Base-by-base conservation (phyloP, 768 basidiomycete species). In the Pleurotus citrinopileatus region DNA sequence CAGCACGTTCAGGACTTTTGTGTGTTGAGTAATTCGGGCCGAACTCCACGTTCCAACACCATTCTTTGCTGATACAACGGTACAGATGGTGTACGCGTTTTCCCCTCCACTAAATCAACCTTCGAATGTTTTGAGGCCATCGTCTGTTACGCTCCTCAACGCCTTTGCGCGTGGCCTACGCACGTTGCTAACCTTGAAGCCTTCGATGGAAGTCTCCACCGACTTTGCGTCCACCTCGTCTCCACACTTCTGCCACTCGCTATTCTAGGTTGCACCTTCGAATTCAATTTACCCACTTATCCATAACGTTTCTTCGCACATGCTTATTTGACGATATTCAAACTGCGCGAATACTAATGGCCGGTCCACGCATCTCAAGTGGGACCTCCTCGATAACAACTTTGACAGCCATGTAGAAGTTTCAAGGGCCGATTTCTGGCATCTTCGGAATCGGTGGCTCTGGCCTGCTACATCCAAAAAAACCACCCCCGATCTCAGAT, bases 401-500 rank as follows among this genome's bases (percentile, higher is more conserved):
- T 17, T 51, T 47, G 27, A 9, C n/a, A 47, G 45, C 28, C 15
- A 47, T n/a, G n/a, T n/a, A n/a, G n/a, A n/a, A n/a, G 26, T 47
- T 51, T 51, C 48, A 19, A 51, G 48, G 48, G 48, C 48, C 48
- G 34, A 37, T 6, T 23, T 26, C 9, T 25, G 7, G 22, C 22
- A 12, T 9, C 9, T 44, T 27, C 20, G 43, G 43, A 44, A 12
- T 44, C 17, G 38, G 38, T 19, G 19, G 26, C 43, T 26, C 25
- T 26, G 43, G n/a, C n/a, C 19, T 40, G 4, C 26, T 44, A 23
- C 48, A 37, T 40, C 38, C 38, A 13, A n/a, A 34, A 40, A 37
- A 51, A 28, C 19, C 48, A 37, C 48, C 48, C 48, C 32, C 48
- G 22, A 51, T 51, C 48, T 51, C 20, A 51, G 48, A 51, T 51